Evolutionary conservation across 1,139 yeast genomes (phyloP).

Genomic region (Suhomyces bribrorum): DNA sequence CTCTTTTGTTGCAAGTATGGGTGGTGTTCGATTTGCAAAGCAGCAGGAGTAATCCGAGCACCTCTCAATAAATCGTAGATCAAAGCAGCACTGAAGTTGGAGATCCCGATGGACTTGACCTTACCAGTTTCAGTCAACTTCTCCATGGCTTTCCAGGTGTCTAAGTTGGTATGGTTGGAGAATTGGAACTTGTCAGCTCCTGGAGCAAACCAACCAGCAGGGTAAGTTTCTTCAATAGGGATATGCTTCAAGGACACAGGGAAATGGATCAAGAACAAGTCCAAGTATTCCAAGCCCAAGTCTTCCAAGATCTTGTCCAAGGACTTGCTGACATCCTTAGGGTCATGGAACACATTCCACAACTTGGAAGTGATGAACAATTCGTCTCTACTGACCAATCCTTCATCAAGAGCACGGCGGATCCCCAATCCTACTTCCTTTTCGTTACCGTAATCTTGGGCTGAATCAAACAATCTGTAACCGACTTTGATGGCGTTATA

Average conservation of each 20-base stretch:
- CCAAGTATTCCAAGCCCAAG: conserved; percentile 67
- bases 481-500: conserved; percentile 71
- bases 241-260: conserved; percentile 75
- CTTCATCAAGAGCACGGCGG: conserved; percentile 62
- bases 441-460: conserved; percentile 78
- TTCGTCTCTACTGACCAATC: conserved; percentile 70
- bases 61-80: conserved; percentile 73
- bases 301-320: conserved; percentile 64
- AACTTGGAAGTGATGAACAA: conserved; percentile 75
- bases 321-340: conserved; percentile 57
- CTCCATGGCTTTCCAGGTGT: conserved; percentile 83
- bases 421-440: conserved; percentile 73
- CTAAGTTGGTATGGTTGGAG: conserved; percentile 70
- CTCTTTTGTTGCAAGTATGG: conserved; percentile 82
- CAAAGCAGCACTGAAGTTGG: conserved; percentile 74
- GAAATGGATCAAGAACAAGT: conserved; percentile 77
- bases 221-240: conserved; percentile 73
- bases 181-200: conserved; percentile 55
- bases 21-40: conserved; percentile 88
- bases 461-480: conserved; percentile 76
- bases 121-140: conserved; percentile 57
- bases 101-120: conserved; percentile 76
- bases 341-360: conserved; percentile 79
- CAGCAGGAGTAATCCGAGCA: conserved; percentile 74
- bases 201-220: conserved; percentile 67